A percentile compares a stretch with the other conserved stretches of the same genome.
Conservation (phyloP, 2,329 filamentous ascomycete genomes). For the Colletotrichum spinosum region DNA sequence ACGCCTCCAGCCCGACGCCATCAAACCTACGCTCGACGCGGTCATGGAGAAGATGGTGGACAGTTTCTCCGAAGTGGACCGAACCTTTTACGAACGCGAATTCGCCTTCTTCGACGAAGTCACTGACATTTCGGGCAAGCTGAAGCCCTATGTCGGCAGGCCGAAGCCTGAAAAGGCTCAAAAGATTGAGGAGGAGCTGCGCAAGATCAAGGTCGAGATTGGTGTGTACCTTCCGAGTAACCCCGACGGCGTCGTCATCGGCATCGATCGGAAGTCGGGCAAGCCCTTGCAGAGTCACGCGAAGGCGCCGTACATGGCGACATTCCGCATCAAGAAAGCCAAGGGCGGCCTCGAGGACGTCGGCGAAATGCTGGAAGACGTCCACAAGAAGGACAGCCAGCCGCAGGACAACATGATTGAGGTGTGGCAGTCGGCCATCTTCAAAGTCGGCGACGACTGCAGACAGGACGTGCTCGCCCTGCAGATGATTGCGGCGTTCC, state of each 20-base stretch:
- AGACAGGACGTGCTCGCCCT: constrained; percentile 95
- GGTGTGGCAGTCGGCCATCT: constrained; percentile 99
- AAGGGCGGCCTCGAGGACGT: constrained; percentile 64
- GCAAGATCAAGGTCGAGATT: constrained; percentile 96
- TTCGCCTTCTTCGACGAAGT: constrained; percentile 99
- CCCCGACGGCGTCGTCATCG: constrained; percentile 95
- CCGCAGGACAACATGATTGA: constrained; percentile 75
- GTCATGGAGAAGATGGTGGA: constrained; percentile 87
- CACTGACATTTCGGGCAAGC: constrained; percentile 92
- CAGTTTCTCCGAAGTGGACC: constrained; percentile 84
- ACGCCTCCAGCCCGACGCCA: constrained; percentile 76
- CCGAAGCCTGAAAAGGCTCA: constrained; percentile 98
- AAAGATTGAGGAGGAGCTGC: constrained; percentile 98
- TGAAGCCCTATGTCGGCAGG: constrained; percentile 91
- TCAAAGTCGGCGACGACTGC: constrained; percentile 99
- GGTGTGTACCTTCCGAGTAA: constrained; percentile 98
- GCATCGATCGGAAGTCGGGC: constrained; percentile 97
- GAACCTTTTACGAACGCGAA: constrained; percentile 90
- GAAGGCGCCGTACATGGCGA: constrained; percentile 99
- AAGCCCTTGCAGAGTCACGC: constrained; percentile 98
- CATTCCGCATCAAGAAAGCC: constrained; percentile 93
- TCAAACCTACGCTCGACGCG: constrained; percentile 92
- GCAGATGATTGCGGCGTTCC: constrained; percentile 98
- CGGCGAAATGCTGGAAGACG: constrained; percentile 63
- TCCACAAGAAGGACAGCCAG: constrained; percentile 50